phyloP scores from a whole-genome alignment of 2,329 filamentous ascomycete species.

The Cercospora sp. region DNA sequence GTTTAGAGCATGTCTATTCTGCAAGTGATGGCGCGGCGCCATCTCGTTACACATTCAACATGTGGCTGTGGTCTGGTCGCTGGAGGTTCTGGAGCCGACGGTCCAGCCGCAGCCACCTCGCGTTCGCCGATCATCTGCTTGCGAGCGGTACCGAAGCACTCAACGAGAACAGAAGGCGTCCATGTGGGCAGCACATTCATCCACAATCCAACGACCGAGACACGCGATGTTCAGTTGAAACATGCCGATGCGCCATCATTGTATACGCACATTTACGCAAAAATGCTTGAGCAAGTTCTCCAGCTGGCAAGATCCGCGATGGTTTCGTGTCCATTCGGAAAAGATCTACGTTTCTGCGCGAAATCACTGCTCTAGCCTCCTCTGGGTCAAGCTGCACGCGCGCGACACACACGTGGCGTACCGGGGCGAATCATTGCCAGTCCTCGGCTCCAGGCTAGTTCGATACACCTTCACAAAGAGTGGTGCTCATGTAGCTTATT shows the following conservation, averaged over 20 bases:
- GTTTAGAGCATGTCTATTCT: background rate
- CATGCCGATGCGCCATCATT: background rate
- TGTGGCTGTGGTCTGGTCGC: slow-evolving; percentile 5
- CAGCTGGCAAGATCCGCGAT: background rate
- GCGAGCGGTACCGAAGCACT: background rate
- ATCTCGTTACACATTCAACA: background rate
- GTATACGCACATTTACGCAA: background rate
- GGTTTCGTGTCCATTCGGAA: background rate
- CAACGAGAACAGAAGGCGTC: background rate
- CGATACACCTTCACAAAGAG: background rate
- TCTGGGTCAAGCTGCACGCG: slow-evolving; percentile 4
- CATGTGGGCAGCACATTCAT: background rate
- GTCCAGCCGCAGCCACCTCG: slow-evolving; percentile 6
- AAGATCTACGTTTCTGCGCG: slow-evolving; percentile 4
- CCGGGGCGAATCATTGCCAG: slow-evolving; percentile 4
- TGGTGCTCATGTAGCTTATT: slow-evolving; percentile 3
- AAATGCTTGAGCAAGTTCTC: background rate
- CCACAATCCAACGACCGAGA: background rate
- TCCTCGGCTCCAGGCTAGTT: slow-evolving; percentile 5
- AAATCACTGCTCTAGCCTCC: slow-evolving; percentile 9
- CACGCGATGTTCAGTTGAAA: background rate
- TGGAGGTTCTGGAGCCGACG: background rate
- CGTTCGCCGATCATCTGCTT: background rate
- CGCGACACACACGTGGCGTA: slow-evolving; percentile 10
- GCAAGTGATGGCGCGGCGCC: background rate